Percentiles rank a stretch among this genome's conserved stretches.
These are phyloP conservation scores for Xerocomellus intermedius DNA, from an alignment of 768 basidiomycete genomes.

Conservation along the genomic window DNA sequence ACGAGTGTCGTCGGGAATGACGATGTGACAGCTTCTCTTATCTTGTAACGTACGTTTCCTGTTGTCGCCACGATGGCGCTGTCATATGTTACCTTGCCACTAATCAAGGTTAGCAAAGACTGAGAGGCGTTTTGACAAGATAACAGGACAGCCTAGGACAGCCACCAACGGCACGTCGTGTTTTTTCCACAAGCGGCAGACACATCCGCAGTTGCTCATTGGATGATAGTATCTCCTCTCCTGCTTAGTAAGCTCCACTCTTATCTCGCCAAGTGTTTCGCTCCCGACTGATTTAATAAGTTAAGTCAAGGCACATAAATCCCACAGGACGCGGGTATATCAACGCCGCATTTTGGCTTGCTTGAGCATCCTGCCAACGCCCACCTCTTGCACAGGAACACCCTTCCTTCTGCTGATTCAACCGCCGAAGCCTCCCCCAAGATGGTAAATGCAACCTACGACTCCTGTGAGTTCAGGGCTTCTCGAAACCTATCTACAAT, in stretches of 20 bases:
- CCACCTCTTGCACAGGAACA: background rate
- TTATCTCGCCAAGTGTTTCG: constrained; percentile 19
- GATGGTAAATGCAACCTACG: constrained; percentile 47
- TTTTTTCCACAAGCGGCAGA: background rate
- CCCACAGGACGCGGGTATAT: constrained; percentile 26
- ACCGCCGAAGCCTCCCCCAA: constrained; percentile 2
- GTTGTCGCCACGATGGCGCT: constrained; percentile 1
- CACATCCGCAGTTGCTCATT: constrained; percentile 9
- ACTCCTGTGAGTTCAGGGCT: constrained; percentile 32
- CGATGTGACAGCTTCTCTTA: constrained; percentile 10
- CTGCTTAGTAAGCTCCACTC: constrained; percentile 16
- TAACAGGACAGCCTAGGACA: background rate
- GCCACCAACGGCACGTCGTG: background rate
- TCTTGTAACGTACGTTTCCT: constrained; percentile 5
- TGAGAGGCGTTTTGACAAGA: constrained; percentile 14
- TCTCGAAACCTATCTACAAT: too few species aligned
- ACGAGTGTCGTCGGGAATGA: background rate
- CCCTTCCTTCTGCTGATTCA: background rate
- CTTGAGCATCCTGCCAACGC: background rate
- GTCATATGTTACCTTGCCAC: constrained; percentile 4
- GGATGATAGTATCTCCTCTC: constrained; percentile 22
- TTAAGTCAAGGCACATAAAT: constrained; percentile 12
- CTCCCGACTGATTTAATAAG: background rate
- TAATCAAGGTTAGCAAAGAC: background rate
- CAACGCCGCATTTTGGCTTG: background rate